A percentile compares a stretch with the other conserved stretches of the same genome.
phyloP scores from a whole-genome alignment of 2,329 filamentous ascomycete genomes.

The Fonsecaea multimorphosa region DNA sequence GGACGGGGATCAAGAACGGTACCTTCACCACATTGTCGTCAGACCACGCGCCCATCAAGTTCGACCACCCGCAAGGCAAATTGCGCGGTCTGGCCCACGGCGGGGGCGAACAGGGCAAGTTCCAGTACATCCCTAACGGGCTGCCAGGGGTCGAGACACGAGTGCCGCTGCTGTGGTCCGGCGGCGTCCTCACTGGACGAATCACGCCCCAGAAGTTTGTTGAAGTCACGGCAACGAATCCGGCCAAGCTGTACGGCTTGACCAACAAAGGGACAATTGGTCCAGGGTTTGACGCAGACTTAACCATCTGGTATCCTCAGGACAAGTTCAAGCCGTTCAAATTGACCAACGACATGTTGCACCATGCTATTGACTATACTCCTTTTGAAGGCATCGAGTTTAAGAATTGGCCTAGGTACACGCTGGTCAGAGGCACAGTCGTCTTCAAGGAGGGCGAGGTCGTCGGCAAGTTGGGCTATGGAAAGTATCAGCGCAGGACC shows the following conservation, averaged over 20 bases:
- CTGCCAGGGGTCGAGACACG: slow-evolving; percentile 52
- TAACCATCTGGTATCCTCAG: slow-evolving; percentile 51
- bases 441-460: slow-evolving; percentile 37
- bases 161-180: slow-evolving; percentile 48
- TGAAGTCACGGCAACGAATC: slow-evolving; percentile 51
- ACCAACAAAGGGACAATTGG: slow-evolving; percentile 50
- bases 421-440: slow-evolving; percentile 43
- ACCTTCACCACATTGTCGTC: slow-evolving; percentile 62
- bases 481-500: slow-evolving; percentile 16
- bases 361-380: slow-evolving; percentile 46
- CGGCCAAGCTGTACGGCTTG: slow-evolving; percentile 54
- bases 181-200: slow-evolving; percentile 31
- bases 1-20: slow-evolving; percentile 58
- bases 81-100: slow-evolving; percentile 38
- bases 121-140: slow-evolving; percentile 52
- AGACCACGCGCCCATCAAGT: slow-evolving; percentile 52
- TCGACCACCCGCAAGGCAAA: slow-evolving; percentile 48
- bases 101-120: slow-evolving; percentile 38
- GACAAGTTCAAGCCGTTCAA: slow-evolving; percentile 19
- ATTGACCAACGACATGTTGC: slow-evolving; percentile 43
- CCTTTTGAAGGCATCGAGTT: slow-evolving; percentile 45
- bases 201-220: slow-evolving; percentile 44
- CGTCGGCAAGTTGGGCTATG: slow-evolving; percentile 18
- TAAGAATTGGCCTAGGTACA: slow-evolving; percentile 46
- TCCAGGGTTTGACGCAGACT: slow-evolving; percentile 52